Evolutionary conservation across 164 flowering plant genomes (phyloP).

Genomic region (Sedum album): DNA sequence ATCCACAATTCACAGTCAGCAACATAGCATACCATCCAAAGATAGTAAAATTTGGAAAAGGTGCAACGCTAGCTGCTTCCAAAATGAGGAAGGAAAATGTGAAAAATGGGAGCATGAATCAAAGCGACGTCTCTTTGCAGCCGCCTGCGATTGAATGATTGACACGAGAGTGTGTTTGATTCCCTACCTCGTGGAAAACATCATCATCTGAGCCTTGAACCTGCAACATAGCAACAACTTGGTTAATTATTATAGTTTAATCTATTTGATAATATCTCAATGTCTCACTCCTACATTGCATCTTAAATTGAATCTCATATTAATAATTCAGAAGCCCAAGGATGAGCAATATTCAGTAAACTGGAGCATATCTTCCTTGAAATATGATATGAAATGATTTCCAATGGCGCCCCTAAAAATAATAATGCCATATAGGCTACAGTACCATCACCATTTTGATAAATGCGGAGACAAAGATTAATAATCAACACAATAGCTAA

Average conservation of each 20-base stretch:
- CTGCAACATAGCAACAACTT: not conserved
- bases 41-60: not conserved
- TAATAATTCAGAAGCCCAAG: not conserved
- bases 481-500: not conserved
- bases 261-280: not conserved
- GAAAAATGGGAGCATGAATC: not conserved
- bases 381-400: conserved; percentile 2
- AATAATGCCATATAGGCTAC: not conserved
- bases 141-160: too few species aligned
- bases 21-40: conserved; percentile 1
- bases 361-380: not conserved
- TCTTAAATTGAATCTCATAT: not conserved
- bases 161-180: not conserved
- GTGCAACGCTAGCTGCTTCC: not conserved
- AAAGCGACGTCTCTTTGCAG: too few species aligned
- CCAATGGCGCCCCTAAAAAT: not conserved
- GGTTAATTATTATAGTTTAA: not conserved
- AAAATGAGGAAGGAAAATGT: not conserved
- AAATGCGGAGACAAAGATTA: not conserved
- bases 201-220: not conserved
- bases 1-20: conserved; percentile 2
- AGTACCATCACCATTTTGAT: not conserved
- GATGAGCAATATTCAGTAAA: not conserved
- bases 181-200: conserved; percentile 5
- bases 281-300: not conserved